Conservation (phyloP, 2,329 filamentous ascomycete genomes). For the Simplicillium sp. region DNA sequence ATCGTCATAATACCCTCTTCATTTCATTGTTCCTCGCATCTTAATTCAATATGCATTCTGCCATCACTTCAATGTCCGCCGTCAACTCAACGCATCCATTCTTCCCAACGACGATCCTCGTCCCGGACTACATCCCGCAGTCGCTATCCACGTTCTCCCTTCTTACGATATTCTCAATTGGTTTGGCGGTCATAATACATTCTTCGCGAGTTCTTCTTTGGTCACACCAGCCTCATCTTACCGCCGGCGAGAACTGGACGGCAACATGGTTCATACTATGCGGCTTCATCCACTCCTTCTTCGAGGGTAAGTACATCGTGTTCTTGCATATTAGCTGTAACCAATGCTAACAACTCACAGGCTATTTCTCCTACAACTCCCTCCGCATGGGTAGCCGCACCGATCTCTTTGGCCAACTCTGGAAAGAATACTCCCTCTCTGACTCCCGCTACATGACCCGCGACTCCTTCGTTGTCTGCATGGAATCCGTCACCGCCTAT, state of each 20-base stretch:
- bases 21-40: no score
- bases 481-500: slow-evolving; percentile 71
- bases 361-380: slow-evolving; percentile 39
- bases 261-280: slow-evolving; percentile 72
- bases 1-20: no score
- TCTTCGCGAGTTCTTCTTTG: not conserved
- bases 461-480: slow-evolving; percentile 76
- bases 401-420: slow-evolving; percentile 71
- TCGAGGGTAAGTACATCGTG: slow-evolving; percentile 23
- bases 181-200: slow-evolving; percentile 1
- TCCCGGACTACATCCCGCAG: no score
- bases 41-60: no score
- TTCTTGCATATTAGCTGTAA: not conserved
- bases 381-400: slow-evolving; percentile 26
- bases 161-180: not conserved
- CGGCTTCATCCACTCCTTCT: slow-evolving; percentile 36
- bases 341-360: slow-evolving; percentile 16
- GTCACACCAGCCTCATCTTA: slow-evolving; percentile 21
- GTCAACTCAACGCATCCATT: no score
- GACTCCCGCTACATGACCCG: slow-evolving; percentile 80
- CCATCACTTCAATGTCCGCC: no score
- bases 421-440: slow-evolving; percentile 86
- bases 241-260: slow-evolving; percentile 42
- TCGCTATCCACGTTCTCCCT: no score
- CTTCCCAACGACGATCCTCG: no score